These are phyloP conservation scores for Copromyces sp. DNA, from an alignment of 495 filamentous ascomycete species.

Conservation along the genomic window DNA sequence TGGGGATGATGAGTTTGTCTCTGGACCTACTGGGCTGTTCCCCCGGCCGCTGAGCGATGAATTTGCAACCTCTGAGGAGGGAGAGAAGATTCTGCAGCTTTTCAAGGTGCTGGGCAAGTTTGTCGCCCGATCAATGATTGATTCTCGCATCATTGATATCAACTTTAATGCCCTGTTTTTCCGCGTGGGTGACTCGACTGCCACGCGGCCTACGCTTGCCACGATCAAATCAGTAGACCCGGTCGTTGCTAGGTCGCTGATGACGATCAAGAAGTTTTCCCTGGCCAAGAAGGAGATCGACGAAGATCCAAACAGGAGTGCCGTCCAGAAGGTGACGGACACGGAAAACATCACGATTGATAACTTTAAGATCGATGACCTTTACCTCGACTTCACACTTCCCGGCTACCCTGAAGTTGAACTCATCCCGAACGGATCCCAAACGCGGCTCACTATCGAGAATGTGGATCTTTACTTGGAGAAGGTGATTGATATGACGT, in stretches of 20 bases:
- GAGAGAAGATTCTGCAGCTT: constrained; percentile 70
- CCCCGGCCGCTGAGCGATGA: constrained; percentile 83
- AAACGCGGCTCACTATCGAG: constrained; percentile 69
- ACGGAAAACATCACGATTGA: constrained; percentile 60
- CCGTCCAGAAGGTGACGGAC: constrained; percentile 59
- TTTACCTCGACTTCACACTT: constrained; percentile 86
- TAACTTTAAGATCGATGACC: constrained; percentile 69
- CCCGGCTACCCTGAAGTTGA: constrained; percentile 90
- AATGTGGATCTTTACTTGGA: constrained; percentile 85
- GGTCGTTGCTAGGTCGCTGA: constrained; percentile 74
- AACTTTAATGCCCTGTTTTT: constrained; percentile 98
- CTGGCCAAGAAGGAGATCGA: constrained; percentile 73
- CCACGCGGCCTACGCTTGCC: constrained; percentile 79
- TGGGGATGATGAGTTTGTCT: constrained; percentile 71
- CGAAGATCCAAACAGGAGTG: constrained; percentile 49
- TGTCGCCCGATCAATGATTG: constrained; percentile 94
- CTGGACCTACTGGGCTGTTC: constrained; percentile 78
- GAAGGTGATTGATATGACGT: constrained; percentile 80
- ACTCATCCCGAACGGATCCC: constrained; percentile 61
- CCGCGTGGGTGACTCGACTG: constrained; percentile 69
- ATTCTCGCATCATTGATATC: constrained; percentile 95
- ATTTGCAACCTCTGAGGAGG: constrained; percentile 61
- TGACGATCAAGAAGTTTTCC: constrained; percentile 80
- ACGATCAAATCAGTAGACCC: constrained; percentile 84
- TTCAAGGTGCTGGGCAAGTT: constrained; percentile 97